Conservation (phyloP, 1,284 basidiomycete species). For the Ustilago xerochloae region DNA sequence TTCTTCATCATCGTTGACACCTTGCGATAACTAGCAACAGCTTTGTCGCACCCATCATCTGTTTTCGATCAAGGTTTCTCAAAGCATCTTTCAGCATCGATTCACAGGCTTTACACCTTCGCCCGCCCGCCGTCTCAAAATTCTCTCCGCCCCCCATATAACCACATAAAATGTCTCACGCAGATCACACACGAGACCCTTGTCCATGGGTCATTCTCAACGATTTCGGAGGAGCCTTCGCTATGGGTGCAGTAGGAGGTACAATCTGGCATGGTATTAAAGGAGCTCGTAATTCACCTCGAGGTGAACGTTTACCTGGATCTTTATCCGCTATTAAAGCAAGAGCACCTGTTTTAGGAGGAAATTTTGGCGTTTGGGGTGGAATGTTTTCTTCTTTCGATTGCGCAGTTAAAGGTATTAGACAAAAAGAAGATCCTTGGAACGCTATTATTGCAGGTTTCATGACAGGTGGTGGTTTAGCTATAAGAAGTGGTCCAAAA, state of each 20-base stretch:
- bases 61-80: too few relatives aligned
- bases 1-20: too few relatives aligned
- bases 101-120: too few relatives aligned
- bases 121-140: neutral
- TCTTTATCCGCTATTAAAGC: constrained; percentile 98
- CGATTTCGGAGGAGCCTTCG: constrained; percentile 91
- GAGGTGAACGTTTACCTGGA: constrained; percentile 91
- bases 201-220: constrained; percentile 98
- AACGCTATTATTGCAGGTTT: constrained; percentile 99
- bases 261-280: constrained; percentile 99
- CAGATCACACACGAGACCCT: constrained; percentile 64
- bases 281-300: constrained; percentile 94
- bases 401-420: constrained; percentile 91
- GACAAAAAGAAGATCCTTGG: constrained; percentile 99
- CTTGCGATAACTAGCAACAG: too few relatives aligned
- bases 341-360: constrained; percentile 94
- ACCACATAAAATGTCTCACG: constrained; percentile 32
- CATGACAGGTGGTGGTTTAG: constrained; percentile 95
- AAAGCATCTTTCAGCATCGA: neutral
- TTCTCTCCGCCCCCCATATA: neutral
- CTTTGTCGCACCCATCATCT: too few relatives aligned
- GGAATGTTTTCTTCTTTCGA: constrained; percentile 83
- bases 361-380: constrained; percentile 98
- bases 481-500: constrained; percentile 89
- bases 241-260: constrained; percentile 94